Evolutionary conservation across 2,329 filamentous ascomycete species (phyloP), one percentile per base, ranked within the genome.

Genomic region (Thelonectria blattea): DNA sequence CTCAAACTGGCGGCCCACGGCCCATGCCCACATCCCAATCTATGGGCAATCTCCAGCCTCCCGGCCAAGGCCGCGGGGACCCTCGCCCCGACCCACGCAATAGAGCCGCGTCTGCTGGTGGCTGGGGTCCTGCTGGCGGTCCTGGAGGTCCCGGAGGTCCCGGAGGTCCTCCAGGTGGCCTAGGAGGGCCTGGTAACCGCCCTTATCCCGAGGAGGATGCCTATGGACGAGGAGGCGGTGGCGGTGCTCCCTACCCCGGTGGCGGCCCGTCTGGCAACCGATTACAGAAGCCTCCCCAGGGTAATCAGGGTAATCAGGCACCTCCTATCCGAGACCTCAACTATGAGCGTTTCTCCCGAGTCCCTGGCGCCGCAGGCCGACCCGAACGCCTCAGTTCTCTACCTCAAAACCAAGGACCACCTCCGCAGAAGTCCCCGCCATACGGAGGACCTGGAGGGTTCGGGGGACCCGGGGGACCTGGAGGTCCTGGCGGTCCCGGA

Each of bases 121-220:
- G 45, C 22, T 47, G 45, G 45, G 45, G 45, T 4, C 24, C 45
- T 14, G 11, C 45, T 10, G 34, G 34, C 3, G 34, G 34, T 6
- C 81, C 80, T 10, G 74, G 76, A 15, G 79, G 80, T 17, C 83
- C 79, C 76, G 79, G 80, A 30, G 74, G 76, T 17, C 80, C 45
- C 12, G 34, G 34, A 3, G 34, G 34, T 37, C 81, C 80, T 24
- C 51, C 24, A 11, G 42, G 46, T 30, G 27, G 52, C 5, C 43
- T 20, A 6, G 52, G 52, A 41, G 62, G 65, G 3, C 63, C 62
- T 14, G 64, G 61, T 27, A 67, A 64, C 10, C 68, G 67, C 9
- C 67, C 68, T 15, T 71, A 68, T 47, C 68, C 68, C 5, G 69
- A 71, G 10, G 68, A 71, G 45, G 70, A 72, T 34, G 61, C 60